Base-by-base conservation (phyloP, 2,329 filamentous ascomycete genomes). In the Camillea tinctor region DNA sequence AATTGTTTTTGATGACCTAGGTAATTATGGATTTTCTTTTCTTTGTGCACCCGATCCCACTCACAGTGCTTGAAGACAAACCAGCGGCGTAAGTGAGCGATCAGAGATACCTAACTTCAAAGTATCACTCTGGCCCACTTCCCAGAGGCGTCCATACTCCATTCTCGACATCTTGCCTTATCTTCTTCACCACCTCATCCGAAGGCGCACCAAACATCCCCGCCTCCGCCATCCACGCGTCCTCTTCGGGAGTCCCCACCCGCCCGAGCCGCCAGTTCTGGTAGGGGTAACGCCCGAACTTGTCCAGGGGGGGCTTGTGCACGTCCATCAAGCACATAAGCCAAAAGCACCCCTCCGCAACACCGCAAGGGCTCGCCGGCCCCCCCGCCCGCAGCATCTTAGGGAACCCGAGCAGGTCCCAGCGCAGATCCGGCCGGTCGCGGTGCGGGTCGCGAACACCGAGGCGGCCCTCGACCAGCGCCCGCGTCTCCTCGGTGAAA, bases 281-380 rank as follows among this genome's bases (percentile, higher is more conserved):
- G 44, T 71, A 73, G 8, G 71, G 71, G 59, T 72, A 73, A 15
- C 68, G 60, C n/a, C 66, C 69, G 60, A 64, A 73, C 17, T 26
- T 52, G 15, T 70, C 65, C 15, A 73, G 59, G 15, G 70, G 64
- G 5, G 71, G 68, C 55, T 65, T 61, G 55, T 72, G 72, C 4
- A 68, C 61, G 51, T 73, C 69, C 60, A 72, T 63, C 24, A 72
- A 44, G 62, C 60, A 66, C 22, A 64, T 55, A 23, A 69, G 58
- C 68, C 70, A 71, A 51, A 68, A 69, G 9, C 54, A 58, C 50
- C 66, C 64, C 40, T 63, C 54, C 26, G 65, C 65, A 15, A 65
- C 60, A 15, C 60, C 61, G 20, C 60, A 60, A 8, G 64, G 56
- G 21, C 52, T 62, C 40, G 60, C 62, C 11, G 67, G 66, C 15